A percentile compares a stretch with the other conserved stretches of the same genome.
Conservation (phyloP, 768 basidiomycete species). For the Phylloporus scabripes region DNA sequence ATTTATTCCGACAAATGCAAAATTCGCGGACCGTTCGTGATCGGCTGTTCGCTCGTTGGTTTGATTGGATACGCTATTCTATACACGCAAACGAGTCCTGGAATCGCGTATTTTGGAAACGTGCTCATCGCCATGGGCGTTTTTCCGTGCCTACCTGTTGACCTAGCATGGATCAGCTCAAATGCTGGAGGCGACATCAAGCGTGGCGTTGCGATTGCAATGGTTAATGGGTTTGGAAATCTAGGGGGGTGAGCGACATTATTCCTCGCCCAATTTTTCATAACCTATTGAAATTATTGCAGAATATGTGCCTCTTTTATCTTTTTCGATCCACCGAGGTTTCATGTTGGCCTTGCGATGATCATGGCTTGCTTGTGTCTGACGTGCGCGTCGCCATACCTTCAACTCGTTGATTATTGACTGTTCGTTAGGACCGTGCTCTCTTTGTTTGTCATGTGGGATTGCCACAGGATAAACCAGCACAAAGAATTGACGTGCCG, state of each 20-base stretch:
- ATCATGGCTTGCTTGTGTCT: constrained; percentile 24
- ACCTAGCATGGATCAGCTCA: constrained; percentile 47
- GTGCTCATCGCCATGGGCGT: constrained; percentile 47
- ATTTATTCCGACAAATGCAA: constrained; percentile 37
- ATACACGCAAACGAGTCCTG: constrained; percentile 27
- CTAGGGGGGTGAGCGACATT: constrained; percentile 39
- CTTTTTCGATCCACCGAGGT: constrained; percentile 36
- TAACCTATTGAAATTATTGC: not conserved
- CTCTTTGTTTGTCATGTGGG: constrained; percentile 39
- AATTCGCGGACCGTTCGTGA: constrained; percentile 44
- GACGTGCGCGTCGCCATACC: constrained; percentile 15
- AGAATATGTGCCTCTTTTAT: constrained; percentile 40
- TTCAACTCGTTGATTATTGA: constrained; percentile 21
- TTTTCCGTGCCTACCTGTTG: constrained; percentile 39
- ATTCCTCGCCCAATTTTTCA: constrained; percentile 11
- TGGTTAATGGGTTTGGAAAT: constrained; percentile 52
- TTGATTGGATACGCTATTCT: constrained; percentile 46
- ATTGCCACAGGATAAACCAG: constrained; percentile 43
- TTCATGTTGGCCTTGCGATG: constrained; percentile 29
- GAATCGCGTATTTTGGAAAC: constrained; percentile 36
- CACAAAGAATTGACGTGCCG: constrained; percentile 39
- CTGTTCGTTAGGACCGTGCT: constrained; percentile 32
- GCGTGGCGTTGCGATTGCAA: constrained; percentile 43
- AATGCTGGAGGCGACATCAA: constrained; percentile 52
- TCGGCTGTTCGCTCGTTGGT: constrained; percentile 34